Percentiles rank a stretch among this genome's conserved stretches.
These are phyloP conservation scores for Dactylonectria macrodidyma DNA, from an alignment of 2,329 filamentous ascomycete genomes.

Conservation along the genomic window DNA sequence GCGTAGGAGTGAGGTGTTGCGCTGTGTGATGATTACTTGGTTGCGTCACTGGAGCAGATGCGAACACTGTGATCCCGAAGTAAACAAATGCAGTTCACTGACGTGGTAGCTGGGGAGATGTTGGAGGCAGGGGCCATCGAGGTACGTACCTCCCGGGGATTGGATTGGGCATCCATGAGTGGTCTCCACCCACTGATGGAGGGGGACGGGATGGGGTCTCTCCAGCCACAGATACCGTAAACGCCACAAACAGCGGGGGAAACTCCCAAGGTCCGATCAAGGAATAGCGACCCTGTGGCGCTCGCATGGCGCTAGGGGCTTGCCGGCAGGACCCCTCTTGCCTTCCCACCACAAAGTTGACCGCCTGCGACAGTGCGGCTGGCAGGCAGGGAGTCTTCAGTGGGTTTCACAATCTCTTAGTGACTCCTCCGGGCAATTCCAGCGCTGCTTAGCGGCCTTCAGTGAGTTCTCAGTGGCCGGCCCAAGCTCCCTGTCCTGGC, in stretches of 20 bases:
- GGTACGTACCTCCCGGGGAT: not conserved
- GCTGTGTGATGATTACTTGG: slow-evolving; percentile 30
- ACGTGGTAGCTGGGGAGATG: slow-evolving; percentile 44
- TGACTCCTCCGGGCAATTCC: not conserved
- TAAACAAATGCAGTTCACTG: slow-evolving; percentile 43
- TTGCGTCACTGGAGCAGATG: slow-evolving; percentile 39
- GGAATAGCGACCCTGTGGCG: slow-evolving; percentile 31
- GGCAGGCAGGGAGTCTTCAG: slow-evolving; percentile 23
- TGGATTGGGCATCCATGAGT: not conserved
- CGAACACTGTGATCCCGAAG: slow-evolving; percentile 37
- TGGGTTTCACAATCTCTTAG: slow-evolving; percentile 20
- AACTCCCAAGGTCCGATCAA: slow-evolving; percentile 28
- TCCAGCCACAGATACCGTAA: slow-evolving; percentile 25
- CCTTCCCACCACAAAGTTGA: slow-evolving; percentile 17
- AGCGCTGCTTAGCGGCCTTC: slow-evolving; percentile 1
- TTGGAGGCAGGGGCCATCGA: not conserved
- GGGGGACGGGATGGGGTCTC: no score
- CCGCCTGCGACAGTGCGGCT: slow-evolving; percentile 4
- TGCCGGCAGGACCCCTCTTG: slow-evolving; percentile 33
- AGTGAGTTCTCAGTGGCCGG: slow-evolving; percentile 20
- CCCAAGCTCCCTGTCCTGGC: slow-evolving; percentile 1
- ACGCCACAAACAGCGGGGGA: slow-evolving; percentile 33
- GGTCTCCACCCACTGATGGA: not conserved
- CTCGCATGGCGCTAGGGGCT: slow-evolving; percentile 45
- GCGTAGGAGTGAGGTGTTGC: slow-evolving; percentile 16